Base-by-base conservation (phyloP, 148 eudicot genomes). In the Suaeda aralocaspica region DNA sequence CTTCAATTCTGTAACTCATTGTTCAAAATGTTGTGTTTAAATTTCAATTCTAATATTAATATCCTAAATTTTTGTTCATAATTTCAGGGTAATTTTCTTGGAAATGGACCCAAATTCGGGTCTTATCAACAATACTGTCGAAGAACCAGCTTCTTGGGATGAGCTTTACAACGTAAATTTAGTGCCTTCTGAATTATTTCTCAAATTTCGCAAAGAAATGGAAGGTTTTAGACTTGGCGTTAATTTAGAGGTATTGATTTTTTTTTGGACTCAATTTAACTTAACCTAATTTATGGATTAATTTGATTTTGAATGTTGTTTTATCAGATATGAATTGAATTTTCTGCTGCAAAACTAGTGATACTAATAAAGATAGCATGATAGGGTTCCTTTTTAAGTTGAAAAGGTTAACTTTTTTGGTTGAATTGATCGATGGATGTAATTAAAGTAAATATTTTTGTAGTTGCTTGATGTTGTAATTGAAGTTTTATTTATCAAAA, bases 81-180 rank as follows among this genome's bases (percentile, higher is more conserved):
- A 8, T 1, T 59, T 45, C 51, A 51, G 44, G 48, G 58, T 30
- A 18, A 33, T 34, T 15, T 31, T n/a, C 16, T 70, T 14, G 63
- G 56, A 82, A 69, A 85, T 90, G 92, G 91, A 84, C 36, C 34
- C 76, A 46, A 68, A 68, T 71, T 24, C 78, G 67, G 81, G 73
- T 61, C 42, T 77, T 51, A 82, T 53, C 36, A 22, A 21, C 10
- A 53, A 24, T 53, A 36, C 46, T 14, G 72, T 68, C 6, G 91
- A 80, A 56, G 92, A 86, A 66, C 80, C 86, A 29, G 66, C 78
- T 66, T 84, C 96, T 0, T 90, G 96, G 96, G 96, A 92, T n/a
- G 96, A 92, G 44, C 83, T 71, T 11, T 90, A 84, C 85, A 88
- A 80, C 45, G 25, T 92, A 64, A 66, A 90, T 70, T 79, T 92